These are phyloP conservation scores for Lycium barbarum DNA, from an alignment of 257 asterid genomes.

Conservation along the genomic window DNA sequence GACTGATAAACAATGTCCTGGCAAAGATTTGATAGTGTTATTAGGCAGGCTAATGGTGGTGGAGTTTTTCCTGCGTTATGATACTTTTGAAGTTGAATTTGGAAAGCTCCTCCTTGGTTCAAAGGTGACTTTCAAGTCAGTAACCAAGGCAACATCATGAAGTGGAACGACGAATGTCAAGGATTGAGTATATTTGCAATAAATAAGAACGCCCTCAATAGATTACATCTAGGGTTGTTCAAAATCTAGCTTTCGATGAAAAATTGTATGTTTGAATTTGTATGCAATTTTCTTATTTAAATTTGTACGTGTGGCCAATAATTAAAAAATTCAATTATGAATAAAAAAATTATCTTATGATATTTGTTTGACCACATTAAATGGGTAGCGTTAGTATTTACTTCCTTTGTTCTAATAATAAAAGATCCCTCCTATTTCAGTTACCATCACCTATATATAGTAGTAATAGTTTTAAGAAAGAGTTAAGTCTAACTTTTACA, in stretches of 20 bases:
- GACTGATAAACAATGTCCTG: conserved; percentile 77
- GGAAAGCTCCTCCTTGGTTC: conserved; percentile 54
- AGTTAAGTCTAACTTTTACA: no score
- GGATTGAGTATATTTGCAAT: neutral
- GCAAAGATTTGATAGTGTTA: conserved; percentile 59
- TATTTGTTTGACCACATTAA: no score
- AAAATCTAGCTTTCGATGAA: neutral
- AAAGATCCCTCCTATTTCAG: no score
- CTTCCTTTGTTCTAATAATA: no score
- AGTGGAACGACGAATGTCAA: neutral
- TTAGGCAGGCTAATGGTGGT: conserved; percentile 68
- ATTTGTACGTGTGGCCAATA: neutral
- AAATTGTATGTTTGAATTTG: neutral
- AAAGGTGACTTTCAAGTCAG: conserved; percentile 54
- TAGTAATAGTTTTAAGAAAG: no score
- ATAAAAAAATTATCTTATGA: no score
- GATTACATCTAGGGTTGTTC: neutral
- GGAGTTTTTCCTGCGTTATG: conserved; percentile 67
- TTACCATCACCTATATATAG: no score
- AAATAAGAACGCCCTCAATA: neutral
- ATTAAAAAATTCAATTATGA: no score
- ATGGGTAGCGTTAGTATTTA: no score
- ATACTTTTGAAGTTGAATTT: conserved; percentile 50
- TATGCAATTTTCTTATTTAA: neutral
- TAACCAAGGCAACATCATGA: conserved; percentile 37